Conservation (phyloP, 2,329 filamentous ascomycete genomes). For the Venturiaceae sp. region DNA sequence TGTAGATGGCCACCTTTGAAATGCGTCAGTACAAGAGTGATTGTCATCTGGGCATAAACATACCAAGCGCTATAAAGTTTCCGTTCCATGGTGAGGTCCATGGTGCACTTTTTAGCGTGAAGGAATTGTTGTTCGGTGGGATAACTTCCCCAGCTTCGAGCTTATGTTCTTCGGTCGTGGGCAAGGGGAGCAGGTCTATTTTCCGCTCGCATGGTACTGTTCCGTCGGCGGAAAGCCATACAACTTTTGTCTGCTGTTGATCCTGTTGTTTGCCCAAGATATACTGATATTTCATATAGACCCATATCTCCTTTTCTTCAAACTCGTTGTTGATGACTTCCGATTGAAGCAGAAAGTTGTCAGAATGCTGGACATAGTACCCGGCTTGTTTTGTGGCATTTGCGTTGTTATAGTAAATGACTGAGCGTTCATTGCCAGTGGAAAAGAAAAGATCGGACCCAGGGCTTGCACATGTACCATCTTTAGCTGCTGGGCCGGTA, state of each 20-base stretch:
- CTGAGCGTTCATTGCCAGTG: slow-evolving; percentile 1
- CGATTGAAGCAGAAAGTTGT: not conserved
- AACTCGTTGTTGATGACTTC: not conserved
- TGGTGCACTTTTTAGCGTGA: not conserved
- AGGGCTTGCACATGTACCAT: not conserved
- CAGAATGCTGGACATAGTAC: not conserved
- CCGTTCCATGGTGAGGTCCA: not conserved
- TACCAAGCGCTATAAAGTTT: not conserved
- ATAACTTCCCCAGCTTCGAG: not conserved
- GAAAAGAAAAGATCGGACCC: slow-evolving; percentile 3
- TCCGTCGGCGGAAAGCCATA: not conserved
- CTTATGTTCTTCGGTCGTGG: not conserved
- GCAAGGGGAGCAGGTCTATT: not conserved
- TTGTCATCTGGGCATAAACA: not conserved
- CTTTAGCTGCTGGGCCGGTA: not conserved
- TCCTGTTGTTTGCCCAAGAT: not conserved
- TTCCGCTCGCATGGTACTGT: not conserved
- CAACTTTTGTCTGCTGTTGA: not conserved
- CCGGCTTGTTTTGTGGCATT: not conserved
- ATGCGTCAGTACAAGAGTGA: not conserved
- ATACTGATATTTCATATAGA: slow-evolving; percentile 3
- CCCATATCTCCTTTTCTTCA: not conserved
- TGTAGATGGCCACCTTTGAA: slow-evolving; percentile 1
- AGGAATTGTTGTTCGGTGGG: not conserved
- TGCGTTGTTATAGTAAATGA: not conserved